Base-by-base conservation (phyloP, 2,329 filamentous ascomycete species). In the Polychaeton citri region DNA sequence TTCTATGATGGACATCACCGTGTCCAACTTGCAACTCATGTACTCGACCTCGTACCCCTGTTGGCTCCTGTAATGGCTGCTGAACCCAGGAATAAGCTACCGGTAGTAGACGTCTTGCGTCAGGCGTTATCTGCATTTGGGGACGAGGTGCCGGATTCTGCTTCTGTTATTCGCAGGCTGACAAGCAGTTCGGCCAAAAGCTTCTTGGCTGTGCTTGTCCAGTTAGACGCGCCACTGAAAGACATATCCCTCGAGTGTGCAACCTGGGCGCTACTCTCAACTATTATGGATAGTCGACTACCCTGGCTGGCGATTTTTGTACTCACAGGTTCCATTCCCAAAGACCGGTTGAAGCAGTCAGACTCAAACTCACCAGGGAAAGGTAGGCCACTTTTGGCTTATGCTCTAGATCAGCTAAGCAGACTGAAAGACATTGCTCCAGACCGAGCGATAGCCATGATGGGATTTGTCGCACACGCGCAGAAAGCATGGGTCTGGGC, bases 401-500 rank as follows among this genome's bases (percentile, higher is more conserved):
- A 75, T 37, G 88, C 86, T 0, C 66, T 95, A 20, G 71, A 79
- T 31, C 71, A 75, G 38, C 65, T 96, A 24, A 70, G 72, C 13
- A 39, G 48, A 4, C 75, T 94, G 41, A 68, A 72, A 17, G 64
- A 71, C 2, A 57, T 87, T 16, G 68, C 79, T 6, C 68, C 72
- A n/a, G 64, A 66, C 21, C 74, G 85, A 43, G 74, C 79, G 3
- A 64, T 86, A 16, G 76, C 81, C 1, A 76, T 95, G 48, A 68
- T 98, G 12, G 79, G 88, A 48, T 96, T 96, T 55, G 75, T 95
- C 24, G 77, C 83, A 2, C 76, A 81, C 2, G 83, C 88, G 4
- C 87, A 95, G 53, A 90, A 94, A 56, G 83, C 86, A 53, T 96
- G 88, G 88, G 81, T 87, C 1, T 94, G 88, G 84, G 87, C 85